Conservation (phyloP, 768 basidiomycete genomes). For the Cyclocybe cylindracea region DNA sequence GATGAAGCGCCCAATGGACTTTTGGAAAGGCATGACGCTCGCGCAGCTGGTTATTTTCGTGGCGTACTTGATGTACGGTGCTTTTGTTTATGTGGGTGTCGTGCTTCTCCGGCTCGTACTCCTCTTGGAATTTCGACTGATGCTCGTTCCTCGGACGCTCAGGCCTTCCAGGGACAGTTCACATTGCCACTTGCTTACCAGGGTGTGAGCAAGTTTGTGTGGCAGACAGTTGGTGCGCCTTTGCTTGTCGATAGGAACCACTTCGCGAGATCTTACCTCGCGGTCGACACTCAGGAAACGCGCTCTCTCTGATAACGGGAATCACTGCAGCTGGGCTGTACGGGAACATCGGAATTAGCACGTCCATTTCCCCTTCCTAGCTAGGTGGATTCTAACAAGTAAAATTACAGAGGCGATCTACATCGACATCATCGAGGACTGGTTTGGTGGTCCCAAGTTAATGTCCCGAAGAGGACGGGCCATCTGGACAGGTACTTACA, state of each 20-base stretch:
- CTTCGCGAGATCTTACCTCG: background rate
- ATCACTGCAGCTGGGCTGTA: slow-evolving; percentile 66
- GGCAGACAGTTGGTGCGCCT: slow-evolving; percentile 48
- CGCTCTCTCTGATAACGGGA: slow-evolving; percentile 47
- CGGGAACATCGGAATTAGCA: slow-evolving; percentile 62
- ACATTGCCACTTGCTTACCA: slow-evolving; percentile 49
- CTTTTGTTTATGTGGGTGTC: slow-evolving; percentile 41
- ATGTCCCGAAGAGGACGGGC: slow-evolving; percentile 40
- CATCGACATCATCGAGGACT: slow-evolving; percentile 50
- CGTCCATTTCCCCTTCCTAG: slow-evolving; percentile 2
- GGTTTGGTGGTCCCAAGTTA: slow-evolving; percentile 51
- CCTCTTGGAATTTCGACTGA: background rate
- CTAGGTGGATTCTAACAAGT: background rate
- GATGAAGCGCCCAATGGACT: slow-evolving; percentile 69
- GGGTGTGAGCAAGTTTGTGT: slow-evolving; percentile 44
- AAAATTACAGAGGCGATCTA: slow-evolving; percentile 47
- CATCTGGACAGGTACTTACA: slow-evolving; percentile 41
- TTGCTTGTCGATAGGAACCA: background rate
- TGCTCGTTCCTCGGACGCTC: background rate
- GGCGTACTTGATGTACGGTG: slow-evolving; percentile 58
- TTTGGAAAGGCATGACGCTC: slow-evolving; percentile 62
- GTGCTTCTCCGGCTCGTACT: no score
- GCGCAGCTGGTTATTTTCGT: slow-evolving; percentile 53
- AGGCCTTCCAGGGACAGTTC: slow-evolving; percentile 65
- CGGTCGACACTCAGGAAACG: slow-evolving; percentile 33